phyloP scores from a whole-genome alignment of 306 rosid genomes.

The Fagus crenata region DNA sequence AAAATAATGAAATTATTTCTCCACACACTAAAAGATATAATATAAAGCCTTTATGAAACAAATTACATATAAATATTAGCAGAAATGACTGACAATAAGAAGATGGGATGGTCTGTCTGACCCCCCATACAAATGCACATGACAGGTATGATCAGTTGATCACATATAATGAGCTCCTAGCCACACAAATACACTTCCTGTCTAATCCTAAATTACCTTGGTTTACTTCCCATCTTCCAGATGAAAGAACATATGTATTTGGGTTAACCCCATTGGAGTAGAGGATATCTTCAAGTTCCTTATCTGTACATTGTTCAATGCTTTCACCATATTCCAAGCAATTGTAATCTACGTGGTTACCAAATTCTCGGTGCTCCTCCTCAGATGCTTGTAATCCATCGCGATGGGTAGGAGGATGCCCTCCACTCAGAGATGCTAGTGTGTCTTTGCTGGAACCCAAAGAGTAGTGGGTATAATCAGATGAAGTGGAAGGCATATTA shows the following conservation, averaged over 20 bases:
- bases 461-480: constrained; percentile 18
- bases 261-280: constrained; percentile 46
- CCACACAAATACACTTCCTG: not conserved
- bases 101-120: not conserved
- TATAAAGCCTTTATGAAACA: constrained; percentile 9
- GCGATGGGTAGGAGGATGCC: constrained; percentile 16
- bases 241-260: constrained; percentile 53
- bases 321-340: constrained; percentile 37
- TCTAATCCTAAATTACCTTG: constrained; percentile 47
- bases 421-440: constrained; percentile 3
- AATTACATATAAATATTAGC: constrained; percentile 1
- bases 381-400: constrained; percentile 39
- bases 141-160: not conserved
- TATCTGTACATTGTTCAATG: constrained; percentile 41
- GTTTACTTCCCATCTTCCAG: constrained; percentile 60
- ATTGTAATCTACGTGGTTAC: constrained; percentile 30
- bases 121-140: not conserved
- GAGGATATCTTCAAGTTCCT: constrained; percentile 56
- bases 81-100: not conserved
- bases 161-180: not conserved
- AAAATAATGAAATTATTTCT: constrained; percentile 20
- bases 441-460: constrained; percentile 31
- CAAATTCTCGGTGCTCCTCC: constrained; percentile 45
- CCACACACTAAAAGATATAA: not conserved
- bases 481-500: constrained; percentile 38